Conservation (phyloP, 176 grass and related monocot genomes). For the Oryza nivara region DNA sequence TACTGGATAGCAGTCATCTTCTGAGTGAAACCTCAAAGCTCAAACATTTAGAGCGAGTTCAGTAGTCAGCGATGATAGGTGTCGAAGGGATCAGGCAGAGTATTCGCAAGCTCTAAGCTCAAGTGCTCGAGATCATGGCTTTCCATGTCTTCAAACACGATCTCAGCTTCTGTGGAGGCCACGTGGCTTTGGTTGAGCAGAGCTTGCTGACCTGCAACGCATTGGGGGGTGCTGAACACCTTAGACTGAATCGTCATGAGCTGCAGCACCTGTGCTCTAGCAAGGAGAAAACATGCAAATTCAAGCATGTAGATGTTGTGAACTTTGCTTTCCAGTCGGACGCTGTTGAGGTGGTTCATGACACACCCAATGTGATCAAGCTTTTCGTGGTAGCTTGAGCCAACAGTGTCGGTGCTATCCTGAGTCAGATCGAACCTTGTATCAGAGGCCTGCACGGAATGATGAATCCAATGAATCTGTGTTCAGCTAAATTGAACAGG, state of each 20-base stretch:
- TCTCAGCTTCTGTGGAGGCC: conserved; percentile 27
- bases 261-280: conserved; percentile 39
- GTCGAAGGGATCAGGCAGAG: conserved; percentile 34
- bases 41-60: conserved; percentile 1
- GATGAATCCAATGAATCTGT: neutral
- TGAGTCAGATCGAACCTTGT: neutral
- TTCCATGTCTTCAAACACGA: conserved; percentile 39
- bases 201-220: conserved; percentile 22
- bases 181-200: conserved; percentile 30
- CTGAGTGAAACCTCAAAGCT: neutral
- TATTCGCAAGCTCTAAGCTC: conserved; percentile 20
- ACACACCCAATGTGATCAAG: conserved; percentile 32
- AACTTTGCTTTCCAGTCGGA: conserved; percentile 23
- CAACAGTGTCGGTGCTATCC: neutral
- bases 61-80: conserved; percentile 22
- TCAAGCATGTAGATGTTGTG: conserved; percentile 10
- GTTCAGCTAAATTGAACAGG: neutral
- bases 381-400: conserved; percentile 9
- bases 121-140: neutral
- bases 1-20: neutral
- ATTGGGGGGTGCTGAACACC: neutral
- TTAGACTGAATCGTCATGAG: conserved; percentile 42
- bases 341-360: conserved; percentile 41
- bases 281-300: conserved; percentile 46
- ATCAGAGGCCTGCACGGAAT: conserved; percentile 30